Evolutionary conservation across 2,329 filamentous ascomycete species (phyloP), one percentile per base, ranked within the genome.

Genomic region (Xenosphaeropsis pyriputrescens): DNA sequence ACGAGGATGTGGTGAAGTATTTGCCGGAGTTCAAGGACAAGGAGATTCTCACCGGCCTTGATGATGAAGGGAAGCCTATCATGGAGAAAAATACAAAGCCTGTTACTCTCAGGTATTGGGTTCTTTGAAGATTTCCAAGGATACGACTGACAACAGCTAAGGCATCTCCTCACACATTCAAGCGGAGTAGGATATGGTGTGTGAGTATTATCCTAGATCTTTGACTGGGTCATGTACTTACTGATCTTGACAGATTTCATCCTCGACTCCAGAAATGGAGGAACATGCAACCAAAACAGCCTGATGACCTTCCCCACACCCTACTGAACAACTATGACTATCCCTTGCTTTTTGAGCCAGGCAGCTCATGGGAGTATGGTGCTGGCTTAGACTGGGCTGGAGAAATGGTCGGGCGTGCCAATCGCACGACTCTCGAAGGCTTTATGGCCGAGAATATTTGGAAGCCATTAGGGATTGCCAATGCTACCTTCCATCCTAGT

Each of bases 281-380:
- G 22, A 26, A 26, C 8, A 9, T 26, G 22, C 22, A 26, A 26
- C 8, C 22, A 26, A 26, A 26, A 9, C 22, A 26, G 22, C 12
- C 22, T 26, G 22, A 9, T 26, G 22, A 26, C 12, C 22, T 26
- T 9, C 22, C 22, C 22, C 22, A 26, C 8, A 26, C 22, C 22
- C 8, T 26, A 26, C 4, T 9, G 5, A 26, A 35, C 14, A 13
- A 18, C 15, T 35, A 35, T n/a, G 14, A 14, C 5, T 18, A 36
- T 6, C 75, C 76, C 1, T 54, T 83, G 12, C 50, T 79, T 1
- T 75, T 76, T 44, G 74, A 81, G 46, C 77, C 78, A 0, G 75
- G 76, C 0, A 64, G 67, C 15, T 59, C 59, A 6, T 81, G 72
- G 70, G 61, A 72, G 41, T 81, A 81, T 16, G 67, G 70, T 1